phyloP scores from a whole-genome alignment of 2,329 filamentous ascomycete genomes.

The Paecilomyces niveus region DNA sequence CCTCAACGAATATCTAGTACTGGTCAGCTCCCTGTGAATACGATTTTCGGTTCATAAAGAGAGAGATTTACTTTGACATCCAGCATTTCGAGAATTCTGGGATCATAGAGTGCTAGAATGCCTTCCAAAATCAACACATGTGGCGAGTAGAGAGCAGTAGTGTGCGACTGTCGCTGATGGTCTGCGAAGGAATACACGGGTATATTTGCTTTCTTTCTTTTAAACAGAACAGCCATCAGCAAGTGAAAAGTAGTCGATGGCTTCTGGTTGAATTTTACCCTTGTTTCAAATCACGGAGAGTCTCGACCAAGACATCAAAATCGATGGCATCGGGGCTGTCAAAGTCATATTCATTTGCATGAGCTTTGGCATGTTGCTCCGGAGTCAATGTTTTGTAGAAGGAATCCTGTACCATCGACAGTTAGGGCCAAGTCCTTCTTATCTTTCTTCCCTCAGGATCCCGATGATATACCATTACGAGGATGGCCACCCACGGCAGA shows the following conservation, averaged over 20 bases:
- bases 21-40: constrained; percentile 9
- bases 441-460: constrained; percentile 6
- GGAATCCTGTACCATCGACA: constrained; percentile 60
- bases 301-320: constrained; percentile 79
- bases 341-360: constrained; percentile 90
- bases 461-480: constrained; percentile 69
- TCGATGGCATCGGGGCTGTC: constrained; percentile 92
- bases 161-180: constrained; percentile 71
- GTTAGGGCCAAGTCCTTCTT: constrained; percentile 1
- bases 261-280: constrained; percentile 54
- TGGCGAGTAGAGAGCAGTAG: constrained; percentile 88
- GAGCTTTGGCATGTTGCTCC: constrained; percentile 73
- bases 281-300: constrained; percentile 75
- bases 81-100: constrained; percentile 72
- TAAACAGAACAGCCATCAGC: constrained; percentile 8
- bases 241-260: not conserved
- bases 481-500: constrained; percentile 93
- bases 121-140: constrained; percentile 94
- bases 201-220: constrained; percentile 61
- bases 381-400: constrained; percentile 87
- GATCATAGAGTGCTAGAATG: constrained; percentile 90
- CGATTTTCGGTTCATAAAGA: not conserved
- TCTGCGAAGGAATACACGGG: constrained; percentile 93
- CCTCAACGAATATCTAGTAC: constrained; percentile 80
- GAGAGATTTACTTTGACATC: constrained; percentile 61